phyloP scores from a whole-genome alignment of 306 rosid species.

The Erythrophleum fordii region DNA sequence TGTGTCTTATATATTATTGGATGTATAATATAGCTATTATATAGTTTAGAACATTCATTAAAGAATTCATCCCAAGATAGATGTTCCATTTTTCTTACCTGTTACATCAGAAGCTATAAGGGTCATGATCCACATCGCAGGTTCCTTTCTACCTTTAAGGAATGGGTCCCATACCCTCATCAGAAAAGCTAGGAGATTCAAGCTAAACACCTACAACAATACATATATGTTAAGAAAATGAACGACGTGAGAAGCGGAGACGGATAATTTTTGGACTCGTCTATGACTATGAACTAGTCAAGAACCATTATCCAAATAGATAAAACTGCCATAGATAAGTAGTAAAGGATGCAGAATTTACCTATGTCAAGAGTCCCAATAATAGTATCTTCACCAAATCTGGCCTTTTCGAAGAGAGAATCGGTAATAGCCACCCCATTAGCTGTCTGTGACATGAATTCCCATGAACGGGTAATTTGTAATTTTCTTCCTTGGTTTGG shows the following conservation, averaged over 20 bases:
- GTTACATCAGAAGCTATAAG: too few relatives aligned
- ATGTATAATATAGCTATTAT: too few relatives aligned
- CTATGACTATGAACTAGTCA: conserved; percentile 36
- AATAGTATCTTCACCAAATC: conserved; percentile 66
- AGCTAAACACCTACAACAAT: conserved; percentile 82
- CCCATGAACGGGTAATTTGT: conserved; percentile 58
- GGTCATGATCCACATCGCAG: too few relatives aligned
- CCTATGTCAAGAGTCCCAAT: conserved; percentile 57
- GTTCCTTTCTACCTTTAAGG: too few relatives aligned
- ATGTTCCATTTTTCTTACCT: too few relatives aligned
- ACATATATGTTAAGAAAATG: not conserved
- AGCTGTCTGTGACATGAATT: conserved; percentile 58
- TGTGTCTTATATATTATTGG: too few relatives aligned
- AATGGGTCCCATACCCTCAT: conserved; percentile 42
- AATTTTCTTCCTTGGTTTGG: too few relatives aligned
- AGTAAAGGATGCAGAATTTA: too few relatives aligned
- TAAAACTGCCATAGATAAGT: too few relatives aligned
- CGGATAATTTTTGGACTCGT: conserved; percentile 26
- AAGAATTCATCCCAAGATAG: too few relatives aligned
- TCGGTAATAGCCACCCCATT: conserved; percentile 34
- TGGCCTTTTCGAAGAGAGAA: conserved; percentile 47
- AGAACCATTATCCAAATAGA: too few relatives aligned
- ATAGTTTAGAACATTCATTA: too few relatives aligned
- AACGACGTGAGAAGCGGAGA: conserved; percentile 1
- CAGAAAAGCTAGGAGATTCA: conserved; percentile 65